A percentile compares a stretch with the other conserved stretches of the same genome.
Evolutionary conservation across 306 rosid species (phyloP).

Genomic region (Begonia masoniana): DNA sequence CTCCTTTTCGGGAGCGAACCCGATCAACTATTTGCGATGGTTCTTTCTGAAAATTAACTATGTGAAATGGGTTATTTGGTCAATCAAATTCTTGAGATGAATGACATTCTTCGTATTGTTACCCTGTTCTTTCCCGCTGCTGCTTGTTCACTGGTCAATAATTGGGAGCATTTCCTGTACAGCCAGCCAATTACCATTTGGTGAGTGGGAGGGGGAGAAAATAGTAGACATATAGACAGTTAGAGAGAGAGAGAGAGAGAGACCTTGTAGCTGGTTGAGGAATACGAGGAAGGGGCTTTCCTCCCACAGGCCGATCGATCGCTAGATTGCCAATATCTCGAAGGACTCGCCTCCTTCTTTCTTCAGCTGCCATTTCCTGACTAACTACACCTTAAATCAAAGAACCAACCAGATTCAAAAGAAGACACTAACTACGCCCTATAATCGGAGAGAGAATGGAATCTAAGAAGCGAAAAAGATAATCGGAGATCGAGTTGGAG

Average conservation of each 20-base stretch:
- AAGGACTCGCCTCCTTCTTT: slow-evolving; percentile 54
- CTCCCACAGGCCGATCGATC: slow-evolving; percentile 22
- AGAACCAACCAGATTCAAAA: not conserved
- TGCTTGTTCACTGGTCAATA: not conserved
- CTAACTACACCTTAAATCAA: slow-evolving; percentile 35
- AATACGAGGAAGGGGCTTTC: slow-evolving; percentile 16
- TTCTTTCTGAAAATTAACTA: not conserved
- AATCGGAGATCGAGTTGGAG: no score
- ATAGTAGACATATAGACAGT: no score
- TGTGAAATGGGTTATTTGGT: not conserved
- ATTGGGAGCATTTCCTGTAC: no score
- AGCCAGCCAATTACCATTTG: no score
- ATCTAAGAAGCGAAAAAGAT: no score
- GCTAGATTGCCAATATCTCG: slow-evolving; percentile 70
- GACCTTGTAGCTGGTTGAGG: slow-evolving; percentile 50
- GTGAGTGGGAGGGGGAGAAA: no score
- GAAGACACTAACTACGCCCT: no score
- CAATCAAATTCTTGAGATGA: not conserved
- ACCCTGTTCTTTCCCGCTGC: not conserved
- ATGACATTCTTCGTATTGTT: not conserved
- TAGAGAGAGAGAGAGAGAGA: not conserved
- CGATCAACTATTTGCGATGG: not conserved
- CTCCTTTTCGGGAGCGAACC: not conserved
- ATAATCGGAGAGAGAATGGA: no score
- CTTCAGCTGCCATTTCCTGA: slow-evolving; percentile 33